Base-by-base conservation (phyloP, 495 filamentous ascomycete species). In the Sordaria brevicollis region DNA sequence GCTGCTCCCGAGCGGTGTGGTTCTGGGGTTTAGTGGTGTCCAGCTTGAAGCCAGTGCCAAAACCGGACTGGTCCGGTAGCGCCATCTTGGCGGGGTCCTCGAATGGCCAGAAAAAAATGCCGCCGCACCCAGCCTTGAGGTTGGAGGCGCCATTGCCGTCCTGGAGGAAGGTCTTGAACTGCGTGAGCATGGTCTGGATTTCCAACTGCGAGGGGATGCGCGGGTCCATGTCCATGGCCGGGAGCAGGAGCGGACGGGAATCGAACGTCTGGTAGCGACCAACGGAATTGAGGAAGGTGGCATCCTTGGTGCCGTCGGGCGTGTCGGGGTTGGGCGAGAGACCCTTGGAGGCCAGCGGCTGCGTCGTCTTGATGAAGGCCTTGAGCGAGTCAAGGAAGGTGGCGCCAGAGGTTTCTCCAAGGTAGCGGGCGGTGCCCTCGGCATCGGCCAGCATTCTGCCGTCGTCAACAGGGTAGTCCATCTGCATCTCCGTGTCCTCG, bases 181-280 rank as follows among this genome's bases (percentile, higher is more conserved):
- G 66, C 10, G 49, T 43, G 31, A 83, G 65, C 68, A 78, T 70
- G 21, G 57, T 43, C 5, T 69, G 54, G 15, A 77, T 76, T 5
- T 82, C 76, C 5, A 70, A 38, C 2, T 36, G 65, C 0, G 74
- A 65, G 3, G 79, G 81, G 4, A 81, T 67, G 19, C 72, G 57
- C 10, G 76, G 75, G 54, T 79, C 70, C 17, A 76, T 62, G 25
- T n/a, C 65, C 25, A 62, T 62, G 0, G 68, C 19, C 2, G 76
- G 74, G 1, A 74, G 54, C 33, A 68, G 29, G 39, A 83, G 70
- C n/a, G 79, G 79, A 8, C 75, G 74, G 1, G 81, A 82, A 68
- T 83, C 81, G 65, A 72, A 74, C 5, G 81, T 82, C 67, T 83
- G 80, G 65, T 81, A 82, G 11, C 72, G 72, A 34, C 81, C 81